phyloP scores from a whole-genome alignment of 106 monocot species.

The Dendrobium nobile region DNA sequence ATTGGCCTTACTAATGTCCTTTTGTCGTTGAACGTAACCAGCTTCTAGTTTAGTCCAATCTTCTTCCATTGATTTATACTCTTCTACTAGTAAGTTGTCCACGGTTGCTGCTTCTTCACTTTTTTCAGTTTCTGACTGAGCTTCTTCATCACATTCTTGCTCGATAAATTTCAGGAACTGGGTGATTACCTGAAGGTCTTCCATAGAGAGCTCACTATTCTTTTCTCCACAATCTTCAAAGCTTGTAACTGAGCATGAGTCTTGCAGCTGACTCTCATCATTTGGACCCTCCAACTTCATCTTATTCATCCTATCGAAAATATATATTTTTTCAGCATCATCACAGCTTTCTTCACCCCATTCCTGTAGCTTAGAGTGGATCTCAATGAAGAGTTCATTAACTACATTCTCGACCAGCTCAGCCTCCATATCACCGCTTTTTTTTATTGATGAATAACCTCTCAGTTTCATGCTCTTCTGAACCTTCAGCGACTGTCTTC shows the following conservation, averaged over 20 bases:
- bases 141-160: conserved; percentile 1
- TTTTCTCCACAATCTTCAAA: conserved; percentile 18
- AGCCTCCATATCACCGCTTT: conserved; percentile 7
- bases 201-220: conserved; percentile 28
- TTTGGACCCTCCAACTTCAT: not conserved
- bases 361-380: conserved; percentile 20
- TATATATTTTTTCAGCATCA: not conserved
- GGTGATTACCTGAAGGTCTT: conserved; percentile 30
- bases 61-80: no score
- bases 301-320: conserved; percentile 1
- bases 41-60: no score
- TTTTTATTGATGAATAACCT: conserved; percentile 25
- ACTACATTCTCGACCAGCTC: conserved; percentile 13
- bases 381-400: conserved; percentile 55
- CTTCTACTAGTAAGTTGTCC: no score
- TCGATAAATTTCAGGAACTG: conserved; percentile 25
- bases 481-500: conserved; percentile 33
- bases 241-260: conserved; percentile 2
- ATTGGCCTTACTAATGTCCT: not conserved
- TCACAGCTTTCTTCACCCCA: not conserved
- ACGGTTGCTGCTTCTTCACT: not conserved
- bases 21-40: not conserved
- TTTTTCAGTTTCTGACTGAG: not conserved
- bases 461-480: conserved; percentile 45
- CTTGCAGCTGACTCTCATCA: not conserved